Evolutionary conservation across 2,329 filamentous ascomycete species (phyloP), one percentile per base, ranked within the genome.

Genomic region (Geosmithia flava): DNA sequence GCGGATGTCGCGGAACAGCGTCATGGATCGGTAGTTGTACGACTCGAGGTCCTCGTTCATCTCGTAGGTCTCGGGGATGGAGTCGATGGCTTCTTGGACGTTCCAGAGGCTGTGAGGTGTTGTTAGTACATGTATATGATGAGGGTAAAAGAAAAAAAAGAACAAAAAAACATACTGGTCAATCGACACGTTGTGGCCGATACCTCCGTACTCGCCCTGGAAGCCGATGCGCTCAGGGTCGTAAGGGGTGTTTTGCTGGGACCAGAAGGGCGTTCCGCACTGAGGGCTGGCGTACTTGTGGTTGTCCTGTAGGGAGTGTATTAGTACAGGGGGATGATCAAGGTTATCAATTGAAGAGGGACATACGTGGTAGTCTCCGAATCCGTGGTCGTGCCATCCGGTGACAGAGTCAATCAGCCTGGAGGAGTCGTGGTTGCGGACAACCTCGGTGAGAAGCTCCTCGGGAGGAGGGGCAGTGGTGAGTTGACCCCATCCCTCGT

Each of bases 201-300:
- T 72, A 0, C 83, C 83, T 3, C 82, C 83, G 49, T 85, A 87
- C 55, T 87, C 83, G 27, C 83, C 83, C 52, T 85, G 81, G 53
- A 87, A 72, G 0, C 75, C 82, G 30, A 87, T 84, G 1, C 83
- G 74, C 5, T 54, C 64, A 0, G 70, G 63, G 52, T 81, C 81
- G 56, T 73, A 79, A 1, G 75, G 80, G 5, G 66, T 70, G 0
- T 75, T 77, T 3, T 63, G 54, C 3, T 66, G 68, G 0, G 80
- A 84, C 61, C 81, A 84, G 57, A 80, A 85, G 0, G 83, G 83
- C 0, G 81, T 75, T 7, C 83, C 83, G 51, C 83, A 87, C 55
- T 87, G 82, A 0, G 83, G 79, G 42, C 76, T 80, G 0, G 82
- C 78, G 58, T 87, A 87, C 58, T 86, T 80, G 54, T 86, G 82